Evolutionary conservation across 208 protist genomes (phyloP).

Genomic region (Angomonas ambiguus): DNA sequence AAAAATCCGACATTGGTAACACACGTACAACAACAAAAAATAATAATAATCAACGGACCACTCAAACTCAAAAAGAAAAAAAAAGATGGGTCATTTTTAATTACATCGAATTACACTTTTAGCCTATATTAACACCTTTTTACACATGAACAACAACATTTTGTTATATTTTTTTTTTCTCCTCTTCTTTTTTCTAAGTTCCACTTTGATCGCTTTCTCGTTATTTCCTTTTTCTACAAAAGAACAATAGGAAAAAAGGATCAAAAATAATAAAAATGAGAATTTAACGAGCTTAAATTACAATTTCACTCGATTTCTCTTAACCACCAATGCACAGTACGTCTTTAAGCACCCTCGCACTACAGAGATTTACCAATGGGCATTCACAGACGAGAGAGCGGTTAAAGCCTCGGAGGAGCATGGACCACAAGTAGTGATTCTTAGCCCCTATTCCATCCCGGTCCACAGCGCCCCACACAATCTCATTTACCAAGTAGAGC

Average conservation of each 20-base stretch:
- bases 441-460: conserved; percentile 24
- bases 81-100: not conserved
- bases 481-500: conserved; percentile 48
- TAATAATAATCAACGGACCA: conserved; percentile 13
- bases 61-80: conserved; percentile 2
- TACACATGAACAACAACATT: not conserved
- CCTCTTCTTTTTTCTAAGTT: not conserved
- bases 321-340: conserved; percentile 31
- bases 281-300: too few species aligned
- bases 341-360: conserved; percentile 43
- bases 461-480: conserved; percentile 33
- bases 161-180: not conserved
- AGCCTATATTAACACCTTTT: too few species aligned
- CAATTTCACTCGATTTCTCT: too few species aligned
- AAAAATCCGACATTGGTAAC: not conserved
- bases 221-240: too few species aligned
- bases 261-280: too few species aligned
- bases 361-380: conserved; percentile 47
- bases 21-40: conserved; percentile 8
- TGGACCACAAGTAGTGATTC: conserved; percentile 41
- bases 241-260: too few species aligned
- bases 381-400: conserved; percentile 36
- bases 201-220: too few species aligned
- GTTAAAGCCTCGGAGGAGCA: conserved; percentile 43
- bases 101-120: not conserved